Base-by-base conservation (phyloP, 768 basidiomycete genomes). In the Cubamyces lactineus region DNA sequence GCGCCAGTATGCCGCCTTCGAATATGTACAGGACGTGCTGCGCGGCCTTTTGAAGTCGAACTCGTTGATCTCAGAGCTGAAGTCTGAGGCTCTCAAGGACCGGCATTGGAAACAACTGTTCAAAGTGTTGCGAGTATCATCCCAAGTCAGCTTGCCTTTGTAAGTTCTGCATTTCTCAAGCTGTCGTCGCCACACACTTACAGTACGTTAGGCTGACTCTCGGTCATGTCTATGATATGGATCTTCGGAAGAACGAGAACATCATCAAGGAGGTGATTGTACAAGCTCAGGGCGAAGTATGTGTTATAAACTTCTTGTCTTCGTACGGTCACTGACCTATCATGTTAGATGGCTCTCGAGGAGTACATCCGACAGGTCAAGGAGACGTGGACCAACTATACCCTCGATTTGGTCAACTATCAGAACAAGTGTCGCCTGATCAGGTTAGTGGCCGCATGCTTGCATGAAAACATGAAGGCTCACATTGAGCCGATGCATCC, bases 371-470 rank as follows among this genome's bases (percentile, higher is more conserved):
- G 91, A 61, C 92, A 96, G 76, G 97, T 99, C 71, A 94, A 94
- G 74, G 97, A 98, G 76, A 92, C 84, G 1, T 99, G 97, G 97
- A 91, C 92, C 0, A 94, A 84, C 69, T 98, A 98, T 72, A 92
- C 94, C 1, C 82, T 99, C 53, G 97, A 98, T 68, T 80, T 99
- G 47, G 92, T 98, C 68, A 96, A 98, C 73, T 99, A 98, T 72
- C 97, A 98, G 80, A 98, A 94, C 74, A 99, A 96, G 74, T 98
- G 96, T 69, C 90, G 97, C 53, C 83, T 99, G 24, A 98, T 99
- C 66, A 84, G 87, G 88, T 92, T 68, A 34, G 80, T 62, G 52
- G 21, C 11, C 48, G 13, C 57, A 54, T 65, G 39, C 51, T n/a
- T n/a, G 21, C 7, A 38, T 41, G n/a, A n/a, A 12, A 23, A 23